Base-by-base conservation (phyloP, 1,139 yeast genomes). In the Lodderomyces parapsilosis region DNA sequence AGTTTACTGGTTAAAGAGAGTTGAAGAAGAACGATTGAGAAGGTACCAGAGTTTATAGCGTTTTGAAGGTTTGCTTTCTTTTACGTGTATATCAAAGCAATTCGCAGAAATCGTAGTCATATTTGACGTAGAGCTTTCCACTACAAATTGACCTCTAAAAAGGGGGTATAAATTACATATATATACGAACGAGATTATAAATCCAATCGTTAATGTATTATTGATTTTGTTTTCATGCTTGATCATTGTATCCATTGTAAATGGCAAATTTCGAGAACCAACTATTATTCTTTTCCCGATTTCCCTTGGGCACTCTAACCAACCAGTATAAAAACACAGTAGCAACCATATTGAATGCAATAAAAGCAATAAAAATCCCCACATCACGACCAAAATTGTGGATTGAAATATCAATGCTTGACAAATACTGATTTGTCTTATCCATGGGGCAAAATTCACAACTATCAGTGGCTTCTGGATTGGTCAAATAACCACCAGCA, bases 271-370 rank as follows among this genome's bases (percentile, higher is more conserved):
- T 31, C 4, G 38, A n/a, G 4, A 34, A 32, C 42, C 40, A 38
- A 19, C 23, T 22, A 30, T 28, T 38, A 19, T 36, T 41, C 53
- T 59, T 59, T 39, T 52, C 49, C 53, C 65, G 56, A 43, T 49
- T 52, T 24, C 66, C 63, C 52, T 67, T 70, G 47, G 95, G 95
- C 45, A 86, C 95, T 68, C 96, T 80, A n/a, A 81, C 80, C 40
- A 84, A 62, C 83, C 87, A 87, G 66, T 86, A 87, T 44, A 86
- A 65, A 57, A 75, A 60, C 23, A 83, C 57, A 9, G 85, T 76
- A 20, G 68, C 69, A 33, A 60, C 45, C 40, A 78, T 65, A 58
- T 86, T 83, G 60, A 86, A 68, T 31, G 63, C 63, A 49, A 80
- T 78, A 58, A 60, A 65, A 2, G 59, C 55, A 46, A 64, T 59